A percentile compares a stretch with the other conserved stretches of the same genome.
Conservation (phyloP, 345 rosid species). For the Eucalyptus decipiens region DNA sequence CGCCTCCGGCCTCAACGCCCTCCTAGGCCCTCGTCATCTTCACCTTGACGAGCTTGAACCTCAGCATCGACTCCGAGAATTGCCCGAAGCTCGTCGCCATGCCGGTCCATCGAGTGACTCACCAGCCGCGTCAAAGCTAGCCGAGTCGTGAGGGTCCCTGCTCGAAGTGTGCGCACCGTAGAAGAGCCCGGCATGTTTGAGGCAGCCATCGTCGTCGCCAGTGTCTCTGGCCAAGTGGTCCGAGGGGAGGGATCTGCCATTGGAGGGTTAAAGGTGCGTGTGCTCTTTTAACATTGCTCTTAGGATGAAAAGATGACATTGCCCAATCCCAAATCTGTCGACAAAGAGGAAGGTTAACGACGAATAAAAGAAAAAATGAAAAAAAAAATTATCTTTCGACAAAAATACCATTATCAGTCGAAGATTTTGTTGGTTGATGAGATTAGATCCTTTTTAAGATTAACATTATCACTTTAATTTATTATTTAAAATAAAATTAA, state of each 20-base stretch:
- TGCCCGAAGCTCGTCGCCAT: constrained; percentile 11
- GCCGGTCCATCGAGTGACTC: background rate
- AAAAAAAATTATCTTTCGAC: too few relatives aligned
- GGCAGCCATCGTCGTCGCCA: background rate
- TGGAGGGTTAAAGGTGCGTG: too few relatives aligned
- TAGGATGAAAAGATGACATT: background rate
- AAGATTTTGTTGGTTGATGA: background rate
- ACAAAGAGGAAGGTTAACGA: background rate
- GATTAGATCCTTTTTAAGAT: background rate
- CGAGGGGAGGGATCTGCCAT: background rate
- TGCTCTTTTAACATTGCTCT: background rate
- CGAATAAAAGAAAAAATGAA: too few relatives aligned
- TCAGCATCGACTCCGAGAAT: constrained; percentile 33
- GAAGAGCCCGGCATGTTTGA: background rate
- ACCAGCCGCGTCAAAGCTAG: background rate
- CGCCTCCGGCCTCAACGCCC: constrained; percentile 26
- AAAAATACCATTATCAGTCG: too few relatives aligned
- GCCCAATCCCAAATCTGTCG: background rate
- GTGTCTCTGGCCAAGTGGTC: background rate
- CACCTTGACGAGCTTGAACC: constrained; percentile 27
- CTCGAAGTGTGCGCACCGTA: background rate
- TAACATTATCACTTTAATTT: too few relatives aligned
- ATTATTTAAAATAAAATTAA: too few relatives aligned
- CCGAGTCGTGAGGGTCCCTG: background rate
- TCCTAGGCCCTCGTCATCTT: constrained; percentile 54